Conservation (phyloP, 164 flowering plant species). For the Kingdonia uniflora region DNA sequence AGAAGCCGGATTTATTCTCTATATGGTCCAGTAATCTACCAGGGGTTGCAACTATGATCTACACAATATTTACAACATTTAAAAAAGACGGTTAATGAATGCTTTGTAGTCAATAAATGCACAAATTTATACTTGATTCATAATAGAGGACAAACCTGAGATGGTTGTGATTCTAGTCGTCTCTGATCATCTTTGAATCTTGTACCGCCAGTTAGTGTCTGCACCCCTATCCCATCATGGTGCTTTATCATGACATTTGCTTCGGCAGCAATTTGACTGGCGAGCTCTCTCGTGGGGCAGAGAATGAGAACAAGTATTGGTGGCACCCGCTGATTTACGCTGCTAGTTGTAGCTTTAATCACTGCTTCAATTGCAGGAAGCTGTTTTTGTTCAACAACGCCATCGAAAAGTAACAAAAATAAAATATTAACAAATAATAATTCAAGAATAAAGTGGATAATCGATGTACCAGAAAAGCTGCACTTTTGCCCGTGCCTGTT, state of each 20-base stretch:
- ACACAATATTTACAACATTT: constrained; percentile 11
- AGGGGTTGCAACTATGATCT: constrained; percentile 96
- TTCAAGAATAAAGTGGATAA: constrained; percentile 1
- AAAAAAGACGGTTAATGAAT: not conserved
- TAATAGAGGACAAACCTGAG: constrained; percentile 50
- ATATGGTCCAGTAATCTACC: constrained; percentile 94
- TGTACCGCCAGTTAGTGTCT: constrained; percentile 83
- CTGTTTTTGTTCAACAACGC: constrained; percentile 57
- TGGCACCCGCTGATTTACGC: constrained; percentile 29
- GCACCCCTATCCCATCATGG: constrained; percentile 84
- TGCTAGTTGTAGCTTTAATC: constrained; percentile 41
- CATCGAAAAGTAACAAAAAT: constrained; percentile 11
- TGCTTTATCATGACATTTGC: constrained; percentile 69
- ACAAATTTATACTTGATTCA: not conserved
- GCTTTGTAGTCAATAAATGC: no score
- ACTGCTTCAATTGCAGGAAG: constrained; percentile 99
- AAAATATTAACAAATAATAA: constrained; percentile 7
- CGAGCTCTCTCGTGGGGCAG: constrained; percentile 95
- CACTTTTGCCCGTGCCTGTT: constrained; percentile 91
- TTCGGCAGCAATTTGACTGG: constrained; percentile 94
- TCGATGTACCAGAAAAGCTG: constrained; percentile 77
- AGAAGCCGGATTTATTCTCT: constrained; percentile 72
- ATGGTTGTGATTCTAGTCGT: constrained; percentile 71
- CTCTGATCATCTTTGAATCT: constrained; percentile 85
- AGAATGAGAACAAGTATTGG: constrained; percentile 72